phyloP scores from a whole-genome alignment of 805 yeast species.

The Starmerella powellii region DNA sequence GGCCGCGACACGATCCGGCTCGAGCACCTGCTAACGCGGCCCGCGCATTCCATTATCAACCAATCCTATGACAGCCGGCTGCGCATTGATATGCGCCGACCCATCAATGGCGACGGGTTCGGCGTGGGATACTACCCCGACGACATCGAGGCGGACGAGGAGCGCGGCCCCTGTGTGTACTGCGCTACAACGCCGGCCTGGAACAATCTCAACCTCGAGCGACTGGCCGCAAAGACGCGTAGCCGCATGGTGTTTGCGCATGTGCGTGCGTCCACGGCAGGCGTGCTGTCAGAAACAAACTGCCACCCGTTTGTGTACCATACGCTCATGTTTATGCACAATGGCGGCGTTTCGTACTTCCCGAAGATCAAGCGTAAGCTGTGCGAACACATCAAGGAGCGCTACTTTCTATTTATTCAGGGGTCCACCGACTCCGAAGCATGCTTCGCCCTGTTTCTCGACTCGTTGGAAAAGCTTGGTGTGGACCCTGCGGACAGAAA shows the following conservation, averaged over 20 bases:
- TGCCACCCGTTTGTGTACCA: conserved; percentile 93
- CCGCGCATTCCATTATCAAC: conserved; percentile 94
- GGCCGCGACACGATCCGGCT: conserved; percentile 81
- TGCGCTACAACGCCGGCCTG: conserved; percentile 91
- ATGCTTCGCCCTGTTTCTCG: conserved; percentile 78
- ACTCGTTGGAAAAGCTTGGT: conserved; percentile 64
- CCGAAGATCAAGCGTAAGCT: conserved; percentile 58
- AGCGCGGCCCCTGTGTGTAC: conserved; percentile 77
- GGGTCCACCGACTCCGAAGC: conserved; percentile 96
- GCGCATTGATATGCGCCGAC: conserved; percentile 75
- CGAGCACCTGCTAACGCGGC: conserved; percentile 78
- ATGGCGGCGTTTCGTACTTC: conserved; percentile 69
- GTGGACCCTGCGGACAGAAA: conserved; percentile 50
- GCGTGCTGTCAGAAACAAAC: conserved; percentile 85
- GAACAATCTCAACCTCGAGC: conserved; percentile 84
- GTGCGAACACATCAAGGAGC: conserved; percentile 62
- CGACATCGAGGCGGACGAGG: conserved; percentile 40
- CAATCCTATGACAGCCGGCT: conserved; percentile 88
- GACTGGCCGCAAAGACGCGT: conserved; percentile 77
- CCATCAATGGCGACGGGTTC: conserved; percentile 96
- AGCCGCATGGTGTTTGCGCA: conserved; percentile 83
- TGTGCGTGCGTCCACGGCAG: conserved; percentile 92
- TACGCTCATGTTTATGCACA: conserved; percentile 90
- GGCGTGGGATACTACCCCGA: conserved; percentile 83
- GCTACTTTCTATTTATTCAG: conserved; percentile 67